phyloP scores from a whole-genome alignment of 805 yeast genomes.

The Lipomyces orientalis region DNA sequence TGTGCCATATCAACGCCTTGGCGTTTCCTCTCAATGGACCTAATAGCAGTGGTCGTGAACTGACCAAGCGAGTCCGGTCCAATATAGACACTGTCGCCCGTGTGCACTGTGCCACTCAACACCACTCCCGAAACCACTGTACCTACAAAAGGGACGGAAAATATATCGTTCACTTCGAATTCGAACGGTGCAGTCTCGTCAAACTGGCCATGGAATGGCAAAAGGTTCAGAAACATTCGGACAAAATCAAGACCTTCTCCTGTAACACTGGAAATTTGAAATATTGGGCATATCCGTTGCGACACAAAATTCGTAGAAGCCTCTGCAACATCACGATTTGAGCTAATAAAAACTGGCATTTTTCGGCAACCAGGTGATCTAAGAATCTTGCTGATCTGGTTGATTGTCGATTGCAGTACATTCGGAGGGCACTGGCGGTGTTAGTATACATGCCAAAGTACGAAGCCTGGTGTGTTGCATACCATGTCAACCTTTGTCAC shows the following conservation, averaged over 20 bases:
- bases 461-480: background rate
- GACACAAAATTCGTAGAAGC: constrained; percentile 28
- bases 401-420: constrained; percentile 29
- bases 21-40: constrained; percentile 38
- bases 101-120: constrained; percentile 26
- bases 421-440: constrained; percentile 32
- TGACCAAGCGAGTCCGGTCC: constrained; percentile 39
- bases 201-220: constrained; percentile 36
- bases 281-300: constrained; percentile 37
- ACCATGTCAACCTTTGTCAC: constrained; percentile 37
- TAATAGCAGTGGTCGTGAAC: constrained; percentile 25
- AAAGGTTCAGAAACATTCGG: constrained; percentile 31
- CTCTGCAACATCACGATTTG: constrained; percentile 34
- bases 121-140: constrained; percentile 38
- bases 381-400: constrained; percentile 33
- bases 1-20: constrained; percentile 32
- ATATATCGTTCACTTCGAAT: constrained; percentile 36
- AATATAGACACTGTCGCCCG: constrained; percentile 33
- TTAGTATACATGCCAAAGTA: background rate
- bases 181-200: constrained; percentile 28
- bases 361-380: constrained; percentile 37
- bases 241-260: constrained; percentile 36
- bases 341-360: constrained; percentile 33
- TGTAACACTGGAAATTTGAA: constrained; percentile 37
- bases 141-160: constrained; percentile 39